Percentiles rank a stretch among this genome's conserved stretches.
phyloP scores from a whole-genome alignment of 306 rosid species.

The Astragalus membranaceus region DNA sequence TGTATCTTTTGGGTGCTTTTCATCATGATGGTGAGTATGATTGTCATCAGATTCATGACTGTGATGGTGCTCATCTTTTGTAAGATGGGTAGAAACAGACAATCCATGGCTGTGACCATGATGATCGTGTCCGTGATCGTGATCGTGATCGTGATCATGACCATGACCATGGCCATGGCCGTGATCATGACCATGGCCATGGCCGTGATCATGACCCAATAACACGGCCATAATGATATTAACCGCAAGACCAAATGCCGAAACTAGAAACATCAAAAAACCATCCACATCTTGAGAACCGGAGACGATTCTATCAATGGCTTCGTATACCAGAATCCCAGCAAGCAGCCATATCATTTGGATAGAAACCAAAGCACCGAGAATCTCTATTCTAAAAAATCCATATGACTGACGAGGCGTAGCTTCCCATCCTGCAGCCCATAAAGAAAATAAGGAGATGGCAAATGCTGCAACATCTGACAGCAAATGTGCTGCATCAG shows the following conservation, averaged over 20 bases:
- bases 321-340: constrained; percentile 70
- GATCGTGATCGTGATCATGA: constrained; percentile 32
- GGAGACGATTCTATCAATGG: constrained; percentile 48
- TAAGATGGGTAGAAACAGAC: constrained; percentile 35
- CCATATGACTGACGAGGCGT: constrained; percentile 80
- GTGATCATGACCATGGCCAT: constrained; percentile 36
- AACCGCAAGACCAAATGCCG: constrained; percentile 64
- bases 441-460: constrained; percentile 65
- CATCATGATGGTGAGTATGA: constrained; percentile 17
- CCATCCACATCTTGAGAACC: constrained; percentile 48
- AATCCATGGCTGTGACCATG: constrained; percentile 34
- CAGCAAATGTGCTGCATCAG: constrained; percentile 84
- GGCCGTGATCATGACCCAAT: constrained; percentile 73
- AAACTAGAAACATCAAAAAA: constrained; percentile 53
- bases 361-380: constrained; percentile 73
- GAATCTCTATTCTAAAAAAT: constrained; percentile 71
- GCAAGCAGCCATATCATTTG: constrained; percentile 75
- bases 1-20: constrained; percentile 12
- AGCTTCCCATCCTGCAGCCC: constrained; percentile 89
- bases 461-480: constrained; percentile 78
- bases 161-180: constrained; percentile 36
- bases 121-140: constrained; percentile 36
- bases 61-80: constrained; percentile 36
- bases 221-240: constrained; percentile 62
- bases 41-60: constrained; percentile 18